Percentiles rank a stretch among this genome's conserved stretches.
phyloP scores from a whole-genome alignment of 1,284 basidiomycete species.

The Trichosporon coremiiforme region DNA sequence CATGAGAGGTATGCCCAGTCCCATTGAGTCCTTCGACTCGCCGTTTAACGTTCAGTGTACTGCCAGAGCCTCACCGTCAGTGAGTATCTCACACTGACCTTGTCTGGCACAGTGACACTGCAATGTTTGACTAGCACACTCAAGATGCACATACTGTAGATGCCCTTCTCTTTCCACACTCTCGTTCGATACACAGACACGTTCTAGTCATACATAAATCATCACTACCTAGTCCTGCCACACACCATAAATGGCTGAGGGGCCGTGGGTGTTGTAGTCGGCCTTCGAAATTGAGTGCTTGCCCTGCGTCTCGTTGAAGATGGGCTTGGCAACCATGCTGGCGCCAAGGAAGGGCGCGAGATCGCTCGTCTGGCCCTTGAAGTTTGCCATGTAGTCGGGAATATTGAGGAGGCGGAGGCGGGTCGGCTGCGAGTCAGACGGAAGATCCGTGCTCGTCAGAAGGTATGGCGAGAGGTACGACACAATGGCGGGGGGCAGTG shows the following conservation, averaged over 20 bases:
- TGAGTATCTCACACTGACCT: too few species aligned
- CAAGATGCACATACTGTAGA: too few species aligned
- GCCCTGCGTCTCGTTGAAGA: conserved; percentile 48
- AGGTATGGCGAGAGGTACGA: conserved; percentile 73
- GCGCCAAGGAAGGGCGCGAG: conserved; percentile 81
- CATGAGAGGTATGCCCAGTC: too few species aligned
- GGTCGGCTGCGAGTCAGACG: conserved; percentile 63
- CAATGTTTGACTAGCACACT: too few species aligned
- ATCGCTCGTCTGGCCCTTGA: conserved; percentile 78
- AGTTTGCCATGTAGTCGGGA: conserved; percentile 93
- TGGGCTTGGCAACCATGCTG: conserved; percentile 76
- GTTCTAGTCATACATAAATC: conserved; percentile 14
- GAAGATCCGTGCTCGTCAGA: conserved; percentile 63
- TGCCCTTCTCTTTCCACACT: too few species aligned
- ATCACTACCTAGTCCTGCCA: conserved; percentile 30
- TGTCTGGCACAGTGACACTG: too few species aligned
- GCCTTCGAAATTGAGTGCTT: conserved; percentile 53
- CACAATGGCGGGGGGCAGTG: conserved; percentile 65
- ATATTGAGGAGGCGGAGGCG: conserved; percentile 68
- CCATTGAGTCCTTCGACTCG: too few species aligned
- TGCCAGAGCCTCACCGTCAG: too few species aligned
- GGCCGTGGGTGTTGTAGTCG: conserved; percentile 55
- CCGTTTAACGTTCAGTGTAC: too few species aligned
- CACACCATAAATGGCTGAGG: conserved; percentile 49
- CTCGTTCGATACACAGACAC: too few species aligned